A percentile compares a stretch with the other conserved stretches of the same genome.
Conservation (phyloP, 148 eudicot species). For the Nyssa sinensis region DNA sequence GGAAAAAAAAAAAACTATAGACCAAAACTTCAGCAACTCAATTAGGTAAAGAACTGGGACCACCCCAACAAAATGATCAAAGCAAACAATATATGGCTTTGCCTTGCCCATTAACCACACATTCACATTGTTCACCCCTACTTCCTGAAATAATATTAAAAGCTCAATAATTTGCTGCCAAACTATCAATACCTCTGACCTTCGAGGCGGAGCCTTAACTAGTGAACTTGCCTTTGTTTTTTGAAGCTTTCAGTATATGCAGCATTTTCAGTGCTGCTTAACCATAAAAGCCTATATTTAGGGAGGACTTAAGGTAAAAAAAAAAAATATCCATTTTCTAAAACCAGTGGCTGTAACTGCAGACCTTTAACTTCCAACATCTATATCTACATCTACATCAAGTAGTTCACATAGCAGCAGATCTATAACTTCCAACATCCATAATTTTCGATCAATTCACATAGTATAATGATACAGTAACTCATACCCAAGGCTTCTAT, state of each 20-base stretch:
- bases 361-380: background rate
- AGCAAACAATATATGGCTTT: background rate
- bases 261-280: background rate
- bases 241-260: background rate
- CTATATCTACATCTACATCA: no score
- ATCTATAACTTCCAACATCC: background rate
- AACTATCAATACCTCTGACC: background rate
- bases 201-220: background rate
- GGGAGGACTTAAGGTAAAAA: background rate
- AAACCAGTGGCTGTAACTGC: background rate
- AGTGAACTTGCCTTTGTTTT: background rate
- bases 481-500: constrained; percentile 89
- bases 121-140: background rate
- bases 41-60: background rate
- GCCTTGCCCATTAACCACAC: background rate
- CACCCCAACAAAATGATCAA: background rate
- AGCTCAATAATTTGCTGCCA: background rate
- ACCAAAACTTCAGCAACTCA: background rate
- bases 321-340: background rate
- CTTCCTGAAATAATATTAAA: background rate
- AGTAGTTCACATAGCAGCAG: no score
- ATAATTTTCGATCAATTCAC: background rate
- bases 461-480: background rate
- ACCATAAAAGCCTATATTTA: background rate
- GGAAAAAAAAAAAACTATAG: background rate